phyloP scores from a whole-genome alignment of 2,329 filamentous ascomycete genomes.

The Hypomyces perniciosus region DNA sequence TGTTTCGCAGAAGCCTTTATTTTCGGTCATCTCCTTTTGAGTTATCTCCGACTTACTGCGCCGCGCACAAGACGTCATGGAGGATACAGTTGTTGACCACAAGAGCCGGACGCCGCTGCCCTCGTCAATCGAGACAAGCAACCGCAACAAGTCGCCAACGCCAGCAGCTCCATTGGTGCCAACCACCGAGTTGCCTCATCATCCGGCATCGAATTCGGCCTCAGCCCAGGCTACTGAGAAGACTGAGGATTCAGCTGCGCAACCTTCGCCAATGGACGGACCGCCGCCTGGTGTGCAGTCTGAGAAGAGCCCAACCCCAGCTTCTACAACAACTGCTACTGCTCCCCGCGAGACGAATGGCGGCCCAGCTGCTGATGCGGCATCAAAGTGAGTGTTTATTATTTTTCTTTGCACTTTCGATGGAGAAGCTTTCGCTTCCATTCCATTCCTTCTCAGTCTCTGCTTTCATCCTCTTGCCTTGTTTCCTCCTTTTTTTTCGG shows the following conservation, averaged over 20 bases:
- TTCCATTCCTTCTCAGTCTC: background rate
- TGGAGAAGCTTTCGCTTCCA: background rate
- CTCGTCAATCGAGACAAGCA: conserved; percentile 2
- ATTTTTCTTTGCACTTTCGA: background rate
- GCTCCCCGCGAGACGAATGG: conserved; percentile 1
- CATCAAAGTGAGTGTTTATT: conserved; percentile 6
- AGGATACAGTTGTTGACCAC: conserved; percentile 5
- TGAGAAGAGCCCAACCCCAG: background rate
- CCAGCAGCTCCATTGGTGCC: background rate
- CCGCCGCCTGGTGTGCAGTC: background rate
- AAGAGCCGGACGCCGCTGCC: conserved; percentile 6
- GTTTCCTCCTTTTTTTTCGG: background rate
- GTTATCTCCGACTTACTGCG: background rate
- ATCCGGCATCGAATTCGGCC: background rate
- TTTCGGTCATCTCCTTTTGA: no score
- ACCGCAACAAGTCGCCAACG: background rate
- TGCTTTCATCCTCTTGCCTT: background rate
- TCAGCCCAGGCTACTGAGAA: background rate
- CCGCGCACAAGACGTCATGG: conserved; percentile 1
- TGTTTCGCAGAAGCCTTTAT: no score
- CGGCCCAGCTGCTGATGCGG: background rate
- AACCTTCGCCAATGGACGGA: background rate
- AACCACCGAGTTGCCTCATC: conserved; percentile 5
- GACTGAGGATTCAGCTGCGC: background rate
- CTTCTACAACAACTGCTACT: background rate